Base-by-base conservation (phyloP, 116 monocot species). In the Zostera marina region DNA sequence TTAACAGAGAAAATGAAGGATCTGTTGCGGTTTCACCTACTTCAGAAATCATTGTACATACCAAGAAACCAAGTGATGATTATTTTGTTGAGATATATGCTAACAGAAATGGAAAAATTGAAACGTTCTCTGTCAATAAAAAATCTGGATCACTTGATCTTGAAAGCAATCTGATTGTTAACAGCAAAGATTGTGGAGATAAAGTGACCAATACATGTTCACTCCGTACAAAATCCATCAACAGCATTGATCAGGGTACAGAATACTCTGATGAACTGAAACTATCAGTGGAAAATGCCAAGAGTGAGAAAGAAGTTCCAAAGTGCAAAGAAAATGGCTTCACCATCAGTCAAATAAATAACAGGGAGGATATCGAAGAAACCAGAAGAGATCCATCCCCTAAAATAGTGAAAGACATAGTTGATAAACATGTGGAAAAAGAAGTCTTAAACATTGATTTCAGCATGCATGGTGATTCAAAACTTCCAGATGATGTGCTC, bases 41-140 rank as follows among this genome's bases (percentile, higher is more conserved):
- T 25, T 61, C 22, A 47, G 11, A 21, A 24, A 26, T n/a, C 26
- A 47, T 47, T 32, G 22, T 7, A 21, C 32, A 14, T 24, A 10
- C 59, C 6, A 58, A 58, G 19, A 41, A 39, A 58, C 58, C 3
- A n/a, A 42, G 41, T 16, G 22, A 47, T 9, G 9, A 59, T 17
- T 41, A 17, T 20, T 42, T 59, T 59, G 41, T 23, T 47, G 25
- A 61, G 32, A 26, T 61, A 47, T 47, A 47, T 16, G 15, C 61
- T 61, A 45, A 47, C 45, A 46, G 41, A 61, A 24, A 61, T 61
- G 61, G 42, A 61, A 20, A 61, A 13, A 17, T 17, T 43, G 59
- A 59, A 44, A 20, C 9, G 11, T 44, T 44, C 9, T 59, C 59
- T 7, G 19, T 13, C 5, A 42, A 42, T 15, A 16, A 59, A 61